A percentile compares a stretch with the other conserved stretches of the same genome.
Evolutionary conservation across 2,329 filamentous ascomycete species (phyloP).

Genomic region (Ciborinia camelliae): DNA sequence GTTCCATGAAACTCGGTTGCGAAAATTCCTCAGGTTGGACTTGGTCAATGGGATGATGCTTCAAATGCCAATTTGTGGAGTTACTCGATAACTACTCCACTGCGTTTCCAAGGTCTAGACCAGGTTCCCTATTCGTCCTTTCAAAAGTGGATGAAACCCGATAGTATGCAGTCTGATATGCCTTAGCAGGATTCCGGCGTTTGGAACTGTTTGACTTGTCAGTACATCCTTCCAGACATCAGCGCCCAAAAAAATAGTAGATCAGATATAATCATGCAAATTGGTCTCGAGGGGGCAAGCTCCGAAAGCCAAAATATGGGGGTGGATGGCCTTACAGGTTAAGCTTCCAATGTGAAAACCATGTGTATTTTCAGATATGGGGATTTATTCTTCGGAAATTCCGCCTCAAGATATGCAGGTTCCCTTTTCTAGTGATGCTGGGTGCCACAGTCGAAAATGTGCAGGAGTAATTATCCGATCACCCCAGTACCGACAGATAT

Average conservation of each 20-base stretch:
- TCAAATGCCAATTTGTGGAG: neutral
- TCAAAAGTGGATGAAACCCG: slow-evolving; percentile 29
- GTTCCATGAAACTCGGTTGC: slow-evolving; percentile 13
- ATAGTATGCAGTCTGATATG: slow-evolving; percentile 34
- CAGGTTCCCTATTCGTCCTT: neutral
- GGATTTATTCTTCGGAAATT: slow-evolving; percentile 6
- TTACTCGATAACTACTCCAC: neutral
- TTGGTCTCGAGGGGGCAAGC: neutral
- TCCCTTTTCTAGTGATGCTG: slow-evolving; percentile 21
- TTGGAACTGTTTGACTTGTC: slow-evolving; percentile 27
- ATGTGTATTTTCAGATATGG: slow-evolving; percentile 9
- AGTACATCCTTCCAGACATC: slow-evolving; percentile 26
- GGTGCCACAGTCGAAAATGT: slow-evolving; percentile 22
- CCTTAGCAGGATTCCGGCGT: slow-evolving; percentile 28
- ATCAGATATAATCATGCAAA: slow-evolving; percentile 12
- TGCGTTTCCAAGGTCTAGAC: neutral
- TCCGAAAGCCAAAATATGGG: slow-evolving; percentile 4
- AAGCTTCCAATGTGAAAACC: slow-evolving; percentile 13
- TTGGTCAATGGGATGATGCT: neutral
- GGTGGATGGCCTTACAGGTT: slow-evolving; percentile 19
- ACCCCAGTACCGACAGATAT: slow-evolving; percentile 29
- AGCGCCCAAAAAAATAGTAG: slow-evolving; percentile 14
- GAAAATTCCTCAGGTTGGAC: neutral
- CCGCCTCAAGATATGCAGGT: slow-evolving; percentile 25
- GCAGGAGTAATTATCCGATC: slow-evolving; percentile 27